Conservation (phyloP, 2,329 filamentous ascomycete genomes). For the Ophiostoma angusticollis region DNA sequence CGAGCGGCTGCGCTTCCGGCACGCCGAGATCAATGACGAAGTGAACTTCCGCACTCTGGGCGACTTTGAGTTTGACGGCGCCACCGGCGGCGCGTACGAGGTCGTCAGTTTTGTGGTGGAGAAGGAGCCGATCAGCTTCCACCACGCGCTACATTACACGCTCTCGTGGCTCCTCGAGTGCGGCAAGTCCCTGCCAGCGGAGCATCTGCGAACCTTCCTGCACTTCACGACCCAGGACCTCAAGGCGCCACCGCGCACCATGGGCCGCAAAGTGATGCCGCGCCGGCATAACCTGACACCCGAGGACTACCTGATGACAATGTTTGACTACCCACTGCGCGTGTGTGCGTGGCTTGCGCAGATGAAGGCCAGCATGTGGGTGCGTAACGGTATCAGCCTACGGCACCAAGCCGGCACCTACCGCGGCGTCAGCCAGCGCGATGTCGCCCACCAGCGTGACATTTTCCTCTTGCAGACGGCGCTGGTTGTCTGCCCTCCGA, state of each 20-base stretch:
- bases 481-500: slow-evolving; percentile 72
- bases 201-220: slow-evolving; percentile 55
- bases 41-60: slow-evolving; percentile 66
- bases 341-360: slow-evolving; percentile 95
- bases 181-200: slow-evolving; percentile 59
- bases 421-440: slow-evolving; percentile 73
- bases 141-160: slow-evolving; percentile 92
- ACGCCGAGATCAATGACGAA: slow-evolving; percentile 78
- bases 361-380: slow-evolving; percentile 98
- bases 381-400: slow-evolving; percentile 90
- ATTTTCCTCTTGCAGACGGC: slow-evolving; percentile 89
- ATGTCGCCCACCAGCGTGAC: slow-evolving; percentile 88
- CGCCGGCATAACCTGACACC: slow-evolving; percentile 41
- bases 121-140: slow-evolving; percentile 86
- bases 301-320: slow-evolving; percentile 71
- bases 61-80: slow-evolving; percentile 69
- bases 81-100: slow-evolving; percentile 38
- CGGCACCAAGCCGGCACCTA: slow-evolving; percentile 93
- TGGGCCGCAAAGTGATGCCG: slow-evolving; percentile 45
- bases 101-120: slow-evolving; percentile 84
- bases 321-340: slow-evolving; percentile 85
- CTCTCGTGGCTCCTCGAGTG: slow-evolving; percentile 92
- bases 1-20: slow-evolving; percentile 75
- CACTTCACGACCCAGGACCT: slow-evolving; percentile 61
- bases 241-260: slow-evolving; percentile 47